phyloP scores from a whole-genome alignment of 2,329 filamentous ascomycete genomes.

The Diplodia seriata region DNA sequence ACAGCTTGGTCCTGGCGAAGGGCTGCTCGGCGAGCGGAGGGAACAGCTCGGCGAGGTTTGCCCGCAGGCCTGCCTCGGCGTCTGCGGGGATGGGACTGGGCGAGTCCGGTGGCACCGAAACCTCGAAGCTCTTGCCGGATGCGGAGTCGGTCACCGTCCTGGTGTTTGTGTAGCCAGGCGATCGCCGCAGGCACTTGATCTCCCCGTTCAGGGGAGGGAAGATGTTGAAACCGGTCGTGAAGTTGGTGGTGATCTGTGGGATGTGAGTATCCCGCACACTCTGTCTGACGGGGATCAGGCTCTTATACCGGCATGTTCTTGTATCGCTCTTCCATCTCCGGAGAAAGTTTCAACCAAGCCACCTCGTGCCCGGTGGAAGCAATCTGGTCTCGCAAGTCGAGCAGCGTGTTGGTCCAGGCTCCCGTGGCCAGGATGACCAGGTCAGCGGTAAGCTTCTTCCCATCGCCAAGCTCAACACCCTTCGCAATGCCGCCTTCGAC shows the following conservation, averaged over 20 bases:
- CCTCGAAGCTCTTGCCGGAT: constrained; percentile 13
- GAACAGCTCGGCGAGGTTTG: constrained; percentile 30
- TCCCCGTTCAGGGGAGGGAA: constrained; percentile 32
- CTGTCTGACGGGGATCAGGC: neutral
- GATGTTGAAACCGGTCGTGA: constrained; percentile 32
- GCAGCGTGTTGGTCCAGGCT: constrained; percentile 80
- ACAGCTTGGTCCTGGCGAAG: constrained; percentile 58
- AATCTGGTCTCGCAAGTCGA: constrained; percentile 65
- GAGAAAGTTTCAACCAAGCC: constrained; percentile 30
- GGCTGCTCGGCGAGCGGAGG: constrained; percentile 46
- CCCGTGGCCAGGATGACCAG: constrained; percentile 83
- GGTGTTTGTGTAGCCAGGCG: constrained; percentile 30
- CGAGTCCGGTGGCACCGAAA: constrained; percentile 21
- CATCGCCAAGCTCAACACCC: constrained; percentile 64
- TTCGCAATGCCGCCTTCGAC: constrained; percentile 20
- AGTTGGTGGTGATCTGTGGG: constrained; percentile 28
- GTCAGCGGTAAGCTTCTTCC: constrained; percentile 65
- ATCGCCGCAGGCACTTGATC: constrained; percentile 29
- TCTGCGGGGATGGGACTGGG: constrained; percentile 31
- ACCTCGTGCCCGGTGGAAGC: constrained; percentile 27
- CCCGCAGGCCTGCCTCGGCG: constrained; percentile 14
- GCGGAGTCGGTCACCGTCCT: neutral
- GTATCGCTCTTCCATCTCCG: constrained; percentile 22
- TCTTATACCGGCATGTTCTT: constrained; percentile 31
- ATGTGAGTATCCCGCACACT: neutral